These are phyloP conservation scores for Dicorynia guianensis DNA, from an alignment of 306 rosid species.

Conservation along the genomic window DNA sequence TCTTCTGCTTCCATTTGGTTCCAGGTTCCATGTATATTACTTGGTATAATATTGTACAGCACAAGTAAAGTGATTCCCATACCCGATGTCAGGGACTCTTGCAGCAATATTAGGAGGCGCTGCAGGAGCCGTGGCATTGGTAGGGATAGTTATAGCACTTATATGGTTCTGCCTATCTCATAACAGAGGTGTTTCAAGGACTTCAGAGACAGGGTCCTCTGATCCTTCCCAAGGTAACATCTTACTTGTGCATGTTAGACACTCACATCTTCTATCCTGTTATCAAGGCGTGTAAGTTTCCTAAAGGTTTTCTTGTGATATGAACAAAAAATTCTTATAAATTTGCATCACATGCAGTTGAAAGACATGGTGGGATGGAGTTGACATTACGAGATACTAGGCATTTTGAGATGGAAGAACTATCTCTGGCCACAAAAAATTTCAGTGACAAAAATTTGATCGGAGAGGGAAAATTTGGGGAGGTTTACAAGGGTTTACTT, in stretches of 20 bases:
- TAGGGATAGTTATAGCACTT: conserved; percentile 68
- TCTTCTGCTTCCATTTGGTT: conserved; percentile 44
- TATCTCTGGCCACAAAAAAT: conserved; percentile 76
- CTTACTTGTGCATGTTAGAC: neutral
- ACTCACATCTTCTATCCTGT: neutral
- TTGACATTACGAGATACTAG: conserved; percentile 68
- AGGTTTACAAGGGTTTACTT: conserved; percentile 72
- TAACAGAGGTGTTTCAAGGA: conserved; percentile 60
- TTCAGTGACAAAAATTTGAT: conserved; percentile 78
- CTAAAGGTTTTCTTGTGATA: conserved; percentile 3
- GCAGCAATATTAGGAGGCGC: conserved; percentile 93
- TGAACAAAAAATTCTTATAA: conserved; percentile 4
- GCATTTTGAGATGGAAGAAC: conserved; percentile 80
- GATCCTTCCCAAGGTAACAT: conserved; percentile 78
- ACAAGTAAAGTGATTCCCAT: conserved; percentile 68
- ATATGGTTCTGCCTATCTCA: conserved; percentile 64
- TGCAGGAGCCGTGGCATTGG: conserved; percentile 98
- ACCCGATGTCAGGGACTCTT: conserved; percentile 89
- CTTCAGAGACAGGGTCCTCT: conserved; percentile 95
- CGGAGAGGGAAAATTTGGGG: conserved; percentile 90
- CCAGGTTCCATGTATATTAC: conserved; percentile 64
- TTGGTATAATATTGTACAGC: conserved; percentile 50
- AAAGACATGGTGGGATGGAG: conserved; percentile 68
- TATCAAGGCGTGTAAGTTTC: neutral
- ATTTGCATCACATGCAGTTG: conserved; percentile 57